phyloP scores from a whole-genome alignment of 1,284 basidiomycete genomes.

The Melampsora abietis-canadensis region DNA sequence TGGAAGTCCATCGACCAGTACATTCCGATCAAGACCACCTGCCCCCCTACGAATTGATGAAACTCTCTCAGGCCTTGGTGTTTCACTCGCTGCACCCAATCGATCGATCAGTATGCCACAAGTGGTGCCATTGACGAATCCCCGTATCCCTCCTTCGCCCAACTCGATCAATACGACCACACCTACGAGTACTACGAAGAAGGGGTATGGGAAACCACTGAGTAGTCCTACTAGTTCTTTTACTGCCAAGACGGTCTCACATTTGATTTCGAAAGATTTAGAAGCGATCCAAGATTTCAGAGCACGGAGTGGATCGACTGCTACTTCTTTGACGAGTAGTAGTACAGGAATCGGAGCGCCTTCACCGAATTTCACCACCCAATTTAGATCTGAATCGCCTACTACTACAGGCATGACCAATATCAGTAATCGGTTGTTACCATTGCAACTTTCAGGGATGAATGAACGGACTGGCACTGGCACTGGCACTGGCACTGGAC shows the following conservation, averaged over 20 bases:
- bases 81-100: not conserved
- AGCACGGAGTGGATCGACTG: conserved; percentile 1
- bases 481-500: no score
- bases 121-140: not conserved
- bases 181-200: not conserved
- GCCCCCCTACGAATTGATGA: conserved; percentile 1
- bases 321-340: not conserved
- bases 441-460: conserved; percentile 1
- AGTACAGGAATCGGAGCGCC: not conserved
- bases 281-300: conserved; percentile 40
- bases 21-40: not conserved
- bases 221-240: conserved; percentile 24
- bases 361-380: not conserved
- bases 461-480: not conserved
- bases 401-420: not conserved
- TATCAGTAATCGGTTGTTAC: conserved; percentile 1
- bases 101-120: conserved; percentile 26
- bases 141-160: conserved; percentile 14
- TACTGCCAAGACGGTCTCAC: conserved; percentile 28
- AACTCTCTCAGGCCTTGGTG: conserved; percentile 9
- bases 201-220: conserved; percentile 9
- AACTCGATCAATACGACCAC: not conserved
- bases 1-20: not conserved
- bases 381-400: not conserved
- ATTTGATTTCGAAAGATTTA: conserved; percentile 36